Evolutionary conservation across 805 yeast species (phyloP).

Genomic region (Myxozyma monticola): DNA sequence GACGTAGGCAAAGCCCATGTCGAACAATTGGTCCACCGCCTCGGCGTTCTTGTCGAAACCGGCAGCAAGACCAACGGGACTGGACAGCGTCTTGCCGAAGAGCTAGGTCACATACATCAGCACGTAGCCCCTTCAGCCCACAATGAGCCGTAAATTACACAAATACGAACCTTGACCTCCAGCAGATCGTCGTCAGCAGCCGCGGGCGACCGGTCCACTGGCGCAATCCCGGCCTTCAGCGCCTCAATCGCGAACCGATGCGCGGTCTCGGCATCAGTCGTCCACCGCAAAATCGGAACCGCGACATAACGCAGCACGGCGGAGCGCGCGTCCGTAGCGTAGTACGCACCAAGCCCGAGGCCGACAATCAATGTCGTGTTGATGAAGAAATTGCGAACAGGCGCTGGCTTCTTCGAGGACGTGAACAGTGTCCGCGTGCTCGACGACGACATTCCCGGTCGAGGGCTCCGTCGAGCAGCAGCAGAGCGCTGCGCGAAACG

Average conservation of each 20-base stretch:
- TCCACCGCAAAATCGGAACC: constrained; percentile 70
- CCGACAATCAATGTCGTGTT: constrained; percentile 23
- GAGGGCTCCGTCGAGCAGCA: no score
- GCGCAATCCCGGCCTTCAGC: constrained; percentile 68
- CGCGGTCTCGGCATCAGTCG: constrained; percentile 82
- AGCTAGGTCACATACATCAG: constrained; percentile 41
- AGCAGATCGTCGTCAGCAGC: constrained; percentile 52
- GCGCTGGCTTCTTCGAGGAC: constrained; percentile 14
- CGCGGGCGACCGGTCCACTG: constrained; percentile 49
- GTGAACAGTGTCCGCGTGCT: constrained; percentile 13
- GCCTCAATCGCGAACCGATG: constrained; percentile 72
- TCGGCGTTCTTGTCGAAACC: constrained; percentile 94
- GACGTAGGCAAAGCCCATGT: constrained; percentile 81
- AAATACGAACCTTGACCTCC: constrained; percentile 43
- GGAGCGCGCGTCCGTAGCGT: constrained; percentile 73
- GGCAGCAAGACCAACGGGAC: constrained; percentile 92
- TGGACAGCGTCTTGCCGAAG: constrained; percentile 62
- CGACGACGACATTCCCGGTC: no score
- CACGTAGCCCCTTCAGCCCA: not conserved
- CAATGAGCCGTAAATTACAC: not conserved
- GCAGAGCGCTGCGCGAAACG: no score
- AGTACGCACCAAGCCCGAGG: constrained; percentile 47
- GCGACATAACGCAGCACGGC: constrained; percentile 76
- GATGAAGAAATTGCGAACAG: constrained; percentile 27
- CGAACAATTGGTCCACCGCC: constrained; percentile 77